A percentile compares a stretch with the other conserved stretches of the same genome.
Conservation (phyloP, 2,329 filamentous ascomycete genomes). For the Penicillium polonicum region DNA sequence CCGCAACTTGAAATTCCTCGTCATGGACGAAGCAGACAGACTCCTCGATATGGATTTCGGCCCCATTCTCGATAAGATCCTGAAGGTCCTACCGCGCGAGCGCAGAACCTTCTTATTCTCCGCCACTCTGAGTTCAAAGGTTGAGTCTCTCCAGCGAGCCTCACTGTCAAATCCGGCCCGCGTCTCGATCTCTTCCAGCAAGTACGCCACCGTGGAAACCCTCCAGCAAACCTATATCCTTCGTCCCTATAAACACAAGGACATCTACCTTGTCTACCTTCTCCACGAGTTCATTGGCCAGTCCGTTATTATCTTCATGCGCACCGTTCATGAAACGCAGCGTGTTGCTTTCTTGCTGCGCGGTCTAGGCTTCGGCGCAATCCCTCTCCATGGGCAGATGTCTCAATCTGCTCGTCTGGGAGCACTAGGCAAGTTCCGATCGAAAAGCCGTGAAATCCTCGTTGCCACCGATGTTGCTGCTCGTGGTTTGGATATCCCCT, state of each 20-base stretch:
- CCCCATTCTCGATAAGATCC: slow-evolving; percentile 85
- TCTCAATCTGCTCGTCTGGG: slow-evolving; percentile 83
- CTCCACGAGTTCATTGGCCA: slow-evolving; percentile 85
- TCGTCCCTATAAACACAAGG: slow-evolving; percentile 82
- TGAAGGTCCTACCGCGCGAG: slow-evolving; percentile 80
- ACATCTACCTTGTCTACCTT: slow-evolving; percentile 82
- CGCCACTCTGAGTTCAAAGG: slow-evolving; percentile 89
- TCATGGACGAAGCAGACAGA: slow-evolving; percentile 63
- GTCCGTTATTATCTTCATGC: slow-evolving; percentile 82
- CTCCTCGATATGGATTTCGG: slow-evolving; percentile 93
- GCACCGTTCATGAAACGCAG: slow-evolving; percentile 89
- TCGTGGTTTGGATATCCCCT: slow-evolving; percentile 86
- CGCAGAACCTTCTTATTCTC: slow-evolving; percentile 84
- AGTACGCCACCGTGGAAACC: slow-evolving; percentile 88
- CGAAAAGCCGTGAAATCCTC: slow-evolving; percentile 76
- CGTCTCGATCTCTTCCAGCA: slow-evolving; percentile 76
- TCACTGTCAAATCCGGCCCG: slow-evolving; percentile 80
- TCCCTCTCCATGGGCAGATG: slow-evolving; percentile 89
- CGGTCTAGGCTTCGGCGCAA: slow-evolving; percentile 81
- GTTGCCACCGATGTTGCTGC: slow-evolving; percentile 91
- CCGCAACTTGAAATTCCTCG: slow-evolving; percentile 76
- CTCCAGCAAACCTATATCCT: slow-evolving; percentile 85
- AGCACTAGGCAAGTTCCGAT: slow-evolving; percentile 85
- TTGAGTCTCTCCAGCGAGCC: slow-evolving; percentile 88
- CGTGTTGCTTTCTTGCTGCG: slow-evolving; percentile 79